Evolutionary conservation across 345 rosid genomes (phyloP), one percentile per base, ranked within the genome.

Genomic region (Schrenkiella parvula): DNA sequence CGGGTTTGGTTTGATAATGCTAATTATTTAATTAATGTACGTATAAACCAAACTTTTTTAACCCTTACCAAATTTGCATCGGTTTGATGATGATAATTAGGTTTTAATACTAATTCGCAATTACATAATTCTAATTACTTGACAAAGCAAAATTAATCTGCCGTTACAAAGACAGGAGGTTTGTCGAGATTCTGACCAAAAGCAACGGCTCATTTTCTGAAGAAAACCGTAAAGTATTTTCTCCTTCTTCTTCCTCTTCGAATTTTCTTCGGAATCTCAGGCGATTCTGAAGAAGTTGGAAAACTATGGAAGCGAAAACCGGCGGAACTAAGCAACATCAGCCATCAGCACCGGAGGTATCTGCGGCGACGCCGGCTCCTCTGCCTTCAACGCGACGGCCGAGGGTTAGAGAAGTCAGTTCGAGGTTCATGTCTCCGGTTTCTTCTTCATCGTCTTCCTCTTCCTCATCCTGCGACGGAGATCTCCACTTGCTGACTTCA

Each of bases 351-450:
- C 39, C 46, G 15, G 53, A 75, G 5, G 4, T 8, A 26, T 23
- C 73, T 3, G 28, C 17, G 4, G 52, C 43, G 2, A 50, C 55
- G 9, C 67, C 74, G 13, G 56, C 76, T 47, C 83, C 80, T 0
- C 85, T 80, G 6, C 82, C 84, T 23, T 69, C 82, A 21, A 83
- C 75, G 4, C 78, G 96, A 38, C 78, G 96, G 54, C 96, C 87
- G 0, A 79, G 93, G 70, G 96, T 89, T 2, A 84, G 96, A 72
- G 91, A 86, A 70, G 91, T 88, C 9, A 84, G 89, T 15, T 90
- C 93, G 14, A 78, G 93, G 63, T 90, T 84, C 77, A 87, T 90
- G 96, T 81, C 96, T 65, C 88, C 92, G 1, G 68, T 71, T 13
- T 53, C 88, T 11, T 75, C 79, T 1, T 64, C 81, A 18, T 80